A percentile compares a stretch with the other conserved stretches of the same genome.
Evolutionary conservation across 2,329 filamentous ascomycete genomes (phyloP).

Genomic region (Leptodontidium sp.): DNA sequence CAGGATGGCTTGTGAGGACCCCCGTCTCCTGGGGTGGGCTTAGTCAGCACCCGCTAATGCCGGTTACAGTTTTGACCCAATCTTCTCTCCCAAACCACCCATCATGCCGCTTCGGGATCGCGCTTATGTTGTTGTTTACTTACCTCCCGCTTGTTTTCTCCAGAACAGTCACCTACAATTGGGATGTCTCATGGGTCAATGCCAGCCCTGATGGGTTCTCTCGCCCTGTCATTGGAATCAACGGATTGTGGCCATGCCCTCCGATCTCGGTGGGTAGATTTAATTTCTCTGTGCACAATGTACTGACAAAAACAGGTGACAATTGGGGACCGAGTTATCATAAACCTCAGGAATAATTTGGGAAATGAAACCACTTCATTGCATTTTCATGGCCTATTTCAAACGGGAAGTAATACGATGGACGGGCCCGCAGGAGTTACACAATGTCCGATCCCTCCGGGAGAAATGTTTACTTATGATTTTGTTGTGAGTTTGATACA

Average conservation of each 20-base stretch:
- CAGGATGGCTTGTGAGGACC: background rate
- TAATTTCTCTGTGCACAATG: background rate
- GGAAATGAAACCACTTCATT: slow-evolving; percentile 59
- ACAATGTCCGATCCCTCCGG: slow-evolving; percentile 37
- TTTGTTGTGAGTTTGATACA: slow-evolving; percentile 47
- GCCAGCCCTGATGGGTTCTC: slow-evolving; percentile 49
- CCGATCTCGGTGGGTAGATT: slow-evolving; percentile 46
- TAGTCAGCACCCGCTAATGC: slow-evolving; percentile 12
- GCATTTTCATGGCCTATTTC: slow-evolving; percentile 67
- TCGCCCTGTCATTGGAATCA: slow-evolving; percentile 63
- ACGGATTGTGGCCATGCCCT: slow-evolving; percentile 66
- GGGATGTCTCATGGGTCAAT: slow-evolving; percentile 47
- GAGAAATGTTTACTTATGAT: slow-evolving; percentile 43
- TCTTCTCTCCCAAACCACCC: background rate
- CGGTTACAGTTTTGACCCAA: background rate
- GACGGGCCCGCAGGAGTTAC: slow-evolving; percentile 64
- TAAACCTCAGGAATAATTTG: slow-evolving; percentile 59
- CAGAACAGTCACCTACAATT: slow-evolving; percentile 16
- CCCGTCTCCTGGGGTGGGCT: background rate
- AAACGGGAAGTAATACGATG: slow-evolving; percentile 61
- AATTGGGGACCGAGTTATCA: slow-evolving; percentile 58
- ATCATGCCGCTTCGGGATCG: background rate
- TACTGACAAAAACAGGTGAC: slow-evolving; percentile 46
- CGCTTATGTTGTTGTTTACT: slow-evolving; percentile 13
- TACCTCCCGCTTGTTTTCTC: slow-evolving; percentile 2